phyloP scores from a whole-genome alignment of 2,329 filamentous ascomycete genomes.

The Myriangium duriaei region DNA sequence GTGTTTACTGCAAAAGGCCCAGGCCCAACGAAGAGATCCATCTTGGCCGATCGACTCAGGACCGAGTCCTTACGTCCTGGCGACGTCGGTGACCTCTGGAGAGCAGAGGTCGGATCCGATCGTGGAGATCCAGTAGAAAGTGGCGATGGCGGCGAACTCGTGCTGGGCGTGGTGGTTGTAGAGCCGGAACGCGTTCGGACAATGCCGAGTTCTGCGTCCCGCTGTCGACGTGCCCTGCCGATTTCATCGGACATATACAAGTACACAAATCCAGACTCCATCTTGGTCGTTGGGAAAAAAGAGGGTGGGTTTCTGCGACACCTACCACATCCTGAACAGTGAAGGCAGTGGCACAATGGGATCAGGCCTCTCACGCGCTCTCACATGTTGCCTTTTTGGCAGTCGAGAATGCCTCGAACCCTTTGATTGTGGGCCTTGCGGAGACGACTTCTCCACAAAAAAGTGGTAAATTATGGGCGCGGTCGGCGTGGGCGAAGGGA shows the following conservation, averaged over 20 bases:
- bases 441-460: background rate
- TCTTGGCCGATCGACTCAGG: background rate
- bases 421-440: background rate
- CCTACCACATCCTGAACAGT: too few relatives aligned
- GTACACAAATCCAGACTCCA: conserved; percentile 9
- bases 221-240: background rate
- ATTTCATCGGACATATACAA: conserved; percentile 1
- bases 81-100: background rate
- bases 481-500: background rate
- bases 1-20: conserved; percentile 1
- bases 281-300: too few relatives aligned
- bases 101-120: background rate
- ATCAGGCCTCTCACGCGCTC: background rate
- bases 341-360: background rate
- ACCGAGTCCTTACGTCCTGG: background rate
- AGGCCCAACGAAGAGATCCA: background rate
- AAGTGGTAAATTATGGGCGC: background rate
- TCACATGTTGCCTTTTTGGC: background rate
- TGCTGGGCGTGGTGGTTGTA: too few relatives aligned
- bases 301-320: too few relatives aligned
- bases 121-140: background rate
- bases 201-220: background rate
- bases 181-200: background rate
- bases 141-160: background rate
- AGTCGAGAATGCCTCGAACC: background rate